A percentile compares a stretch with the other conserved stretches of the same genome.
phyloP scores from a whole-genome alignment of 106 monocot species.

The Chionographis japonica region DNA sequence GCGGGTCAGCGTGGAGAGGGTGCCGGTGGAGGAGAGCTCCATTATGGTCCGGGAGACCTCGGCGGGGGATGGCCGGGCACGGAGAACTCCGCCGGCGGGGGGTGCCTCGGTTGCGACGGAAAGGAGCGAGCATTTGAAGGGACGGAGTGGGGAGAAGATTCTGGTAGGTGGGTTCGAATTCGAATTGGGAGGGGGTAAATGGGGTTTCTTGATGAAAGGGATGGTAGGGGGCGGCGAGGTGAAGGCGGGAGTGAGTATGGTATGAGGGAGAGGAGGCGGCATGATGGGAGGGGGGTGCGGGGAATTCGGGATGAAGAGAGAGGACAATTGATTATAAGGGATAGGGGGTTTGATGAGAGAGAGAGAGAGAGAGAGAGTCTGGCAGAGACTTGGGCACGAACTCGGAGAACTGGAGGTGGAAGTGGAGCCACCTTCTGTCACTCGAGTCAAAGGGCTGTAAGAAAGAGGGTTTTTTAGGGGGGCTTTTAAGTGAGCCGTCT shows the following conservation, averaged over 20 bases:
- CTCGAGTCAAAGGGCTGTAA: no score
- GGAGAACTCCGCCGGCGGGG: not conserved
- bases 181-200: conserved; percentile 2
- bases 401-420: no score
- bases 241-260: not conserved
- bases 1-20: conserved; percentile 49
- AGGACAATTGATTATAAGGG: not conserved
- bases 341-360: not conserved
- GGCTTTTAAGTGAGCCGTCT: no score
- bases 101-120: conserved; percentile 22
- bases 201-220: not conserved
- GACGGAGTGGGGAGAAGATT: not conserved
- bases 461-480: no score
- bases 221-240: not conserved
- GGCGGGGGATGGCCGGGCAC: conserved; percentile 52
- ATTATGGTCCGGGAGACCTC: conserved; percentile 77
- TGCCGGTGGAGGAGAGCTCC: conserved; percentile 78
- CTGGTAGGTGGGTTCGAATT: not conserved
- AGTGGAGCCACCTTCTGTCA: no score
- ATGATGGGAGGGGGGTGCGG: not conserved
- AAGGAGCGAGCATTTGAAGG: conserved; percentile 20
- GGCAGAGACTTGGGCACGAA: not conserved
- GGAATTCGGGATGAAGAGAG: not conserved
- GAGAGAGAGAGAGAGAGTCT: not conserved
- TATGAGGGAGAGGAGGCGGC: conserved; percentile 5